Percentiles rank a stretch among this genome's conserved stretches.
Conservation (phyloP, 2,329 filamentous ascomycete genomes). For the Ophiostoma himal-ulmi region DNA sequence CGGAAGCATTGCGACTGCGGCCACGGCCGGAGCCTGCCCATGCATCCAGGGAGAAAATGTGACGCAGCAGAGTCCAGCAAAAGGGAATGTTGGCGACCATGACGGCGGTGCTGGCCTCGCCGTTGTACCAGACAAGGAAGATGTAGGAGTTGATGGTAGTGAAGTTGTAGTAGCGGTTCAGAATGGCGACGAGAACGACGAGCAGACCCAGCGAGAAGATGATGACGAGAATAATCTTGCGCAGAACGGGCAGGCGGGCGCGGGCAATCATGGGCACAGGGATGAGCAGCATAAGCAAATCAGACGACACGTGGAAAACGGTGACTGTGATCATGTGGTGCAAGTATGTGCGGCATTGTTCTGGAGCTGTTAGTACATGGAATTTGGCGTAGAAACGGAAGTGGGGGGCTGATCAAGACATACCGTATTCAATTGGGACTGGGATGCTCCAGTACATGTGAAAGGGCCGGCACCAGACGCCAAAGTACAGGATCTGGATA, state of each 20-base stretch:
- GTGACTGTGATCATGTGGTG: slow-evolving; percentile 44
- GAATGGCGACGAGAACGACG: slow-evolving; percentile 48
- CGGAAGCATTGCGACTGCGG: slow-evolving; percentile 19
- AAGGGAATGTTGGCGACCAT: slow-evolving; percentile 57
- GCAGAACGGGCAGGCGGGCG: slow-evolving; percentile 33
- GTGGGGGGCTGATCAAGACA: slow-evolving; percentile 13
- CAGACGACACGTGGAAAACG: slow-evolving; percentile 44
- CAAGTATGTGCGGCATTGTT: slow-evolving; percentile 42
- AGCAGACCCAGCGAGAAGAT: slow-evolving; percentile 54
- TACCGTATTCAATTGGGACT: slow-evolving; percentile 31
- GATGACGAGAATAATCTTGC: slow-evolving; percentile 47
- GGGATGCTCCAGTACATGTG: slow-evolving; percentile 49
- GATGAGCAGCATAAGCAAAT: slow-evolving; percentile 41
- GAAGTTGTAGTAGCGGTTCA: slow-evolving; percentile 60
- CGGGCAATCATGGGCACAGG: slow-evolving; percentile 42
- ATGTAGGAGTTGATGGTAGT: slow-evolving; percentile 48
- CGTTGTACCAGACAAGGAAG: slow-evolving; percentile 57
- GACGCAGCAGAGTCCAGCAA: slow-evolving; percentile 51
- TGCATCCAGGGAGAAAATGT: slow-evolving; percentile 32
- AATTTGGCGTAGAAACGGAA: neutral
- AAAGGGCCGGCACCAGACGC: slow-evolving; percentile 49
- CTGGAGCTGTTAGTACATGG: slow-evolving; percentile 26
- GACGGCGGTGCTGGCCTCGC: slow-evolving; percentile 54
- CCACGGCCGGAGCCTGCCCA: slow-evolving; percentile 23
- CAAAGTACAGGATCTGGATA: slow-evolving; percentile 27